Conservation (phyloP, 306 rosid genomes). For the Astragalus glycyphyllos region DNA sequence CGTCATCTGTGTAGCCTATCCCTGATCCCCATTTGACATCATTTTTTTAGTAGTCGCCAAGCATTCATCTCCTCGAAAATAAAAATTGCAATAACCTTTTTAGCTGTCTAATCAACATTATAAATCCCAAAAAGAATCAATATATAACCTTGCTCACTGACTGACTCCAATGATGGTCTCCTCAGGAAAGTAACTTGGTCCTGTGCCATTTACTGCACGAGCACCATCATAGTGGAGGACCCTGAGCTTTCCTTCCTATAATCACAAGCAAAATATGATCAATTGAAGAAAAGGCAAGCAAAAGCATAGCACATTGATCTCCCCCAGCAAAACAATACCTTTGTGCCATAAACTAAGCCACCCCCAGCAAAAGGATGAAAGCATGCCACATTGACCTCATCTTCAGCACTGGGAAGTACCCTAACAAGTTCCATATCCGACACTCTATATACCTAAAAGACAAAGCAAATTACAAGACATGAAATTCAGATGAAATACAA, state of each 20-base stretch:
- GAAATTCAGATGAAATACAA: conserved; percentile 35
- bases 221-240: conserved; percentile 53
- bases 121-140: conserved; percentile 37
- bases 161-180: conserved; percentile 50
- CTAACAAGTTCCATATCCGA: conserved; percentile 98
- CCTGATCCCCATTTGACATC: conserved; percentile 27
- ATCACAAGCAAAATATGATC: conserved; percentile 38
- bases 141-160: conserved; percentile 53
- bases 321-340: conserved; percentile 75
- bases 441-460: conserved; percentile 84
- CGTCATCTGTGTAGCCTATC: conserved; percentile 24
- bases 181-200: conserved; percentile 61
- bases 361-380: conserved; percentile 98
- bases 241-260: conserved; percentile 98
- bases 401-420: conserved; percentile 98
- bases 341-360: conserved; percentile 98
- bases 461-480: conserved; percentile 38
- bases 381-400: conserved; percentile 98
- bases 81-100: conserved; percentile 21
- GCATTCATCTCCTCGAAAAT: conserved; percentile 32
- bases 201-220: conserved; percentile 45
- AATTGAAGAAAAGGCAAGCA: conserved; percentile 23
- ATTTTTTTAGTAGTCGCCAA: conserved; percentile 24
- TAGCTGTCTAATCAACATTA: conserved; percentile 18
- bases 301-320: conserved; percentile 53